Conservation (phyloP, 2,329 filamentous ascomycete genomes). For the Fusarium sp. region DNA sequence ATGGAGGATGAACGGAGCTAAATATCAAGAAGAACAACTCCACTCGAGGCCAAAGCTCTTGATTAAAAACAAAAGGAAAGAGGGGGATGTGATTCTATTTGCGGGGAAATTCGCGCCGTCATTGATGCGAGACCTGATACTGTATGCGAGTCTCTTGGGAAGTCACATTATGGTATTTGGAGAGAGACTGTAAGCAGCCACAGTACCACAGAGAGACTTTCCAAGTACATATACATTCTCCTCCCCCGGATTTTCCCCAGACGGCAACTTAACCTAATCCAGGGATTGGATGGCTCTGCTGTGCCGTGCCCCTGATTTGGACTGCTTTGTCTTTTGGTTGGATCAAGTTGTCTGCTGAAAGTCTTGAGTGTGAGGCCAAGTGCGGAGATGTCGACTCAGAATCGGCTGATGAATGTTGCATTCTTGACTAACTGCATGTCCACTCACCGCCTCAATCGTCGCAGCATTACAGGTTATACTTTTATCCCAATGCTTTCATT, state of each 20-base stretch:
- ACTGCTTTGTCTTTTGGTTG: conserved; percentile 25
- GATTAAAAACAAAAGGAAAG: conserved; percentile 10
- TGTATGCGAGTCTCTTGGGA: conserved; percentile 1
- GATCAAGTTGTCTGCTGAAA: background rate
- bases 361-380: conserved; percentile 18
- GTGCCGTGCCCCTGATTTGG: conserved; percentile 19
- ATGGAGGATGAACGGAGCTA: conserved; percentile 16
- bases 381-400: conserved; percentile 23
- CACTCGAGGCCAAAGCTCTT: conserved; percentile 18
- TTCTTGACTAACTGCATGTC: conserved; percentile 14
- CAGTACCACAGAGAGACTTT: conserved; percentile 25
- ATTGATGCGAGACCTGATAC: conserved; percentile 22
- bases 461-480: background rate
- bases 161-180: conserved; percentile 32
- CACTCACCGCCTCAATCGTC: conserved; percentile 11
- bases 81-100: background rate
- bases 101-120: conserved; percentile 37
- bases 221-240: conserved; percentile 10
- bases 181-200: conserved; percentile 12
- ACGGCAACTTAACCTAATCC: background rate
- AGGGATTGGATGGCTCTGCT: conserved; percentile 1
- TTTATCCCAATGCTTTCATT: background rate
- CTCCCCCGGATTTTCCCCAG: conserved; percentile 37
- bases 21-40: conserved; percentile 25
- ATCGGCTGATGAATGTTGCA: conserved; percentile 38